Percentiles rank a stretch among this genome's conserved stretches.
phyloP scores from a whole-genome alignment of 2,329 filamentous ascomycete species.

The Arthrobotrys sinensis region DNA sequence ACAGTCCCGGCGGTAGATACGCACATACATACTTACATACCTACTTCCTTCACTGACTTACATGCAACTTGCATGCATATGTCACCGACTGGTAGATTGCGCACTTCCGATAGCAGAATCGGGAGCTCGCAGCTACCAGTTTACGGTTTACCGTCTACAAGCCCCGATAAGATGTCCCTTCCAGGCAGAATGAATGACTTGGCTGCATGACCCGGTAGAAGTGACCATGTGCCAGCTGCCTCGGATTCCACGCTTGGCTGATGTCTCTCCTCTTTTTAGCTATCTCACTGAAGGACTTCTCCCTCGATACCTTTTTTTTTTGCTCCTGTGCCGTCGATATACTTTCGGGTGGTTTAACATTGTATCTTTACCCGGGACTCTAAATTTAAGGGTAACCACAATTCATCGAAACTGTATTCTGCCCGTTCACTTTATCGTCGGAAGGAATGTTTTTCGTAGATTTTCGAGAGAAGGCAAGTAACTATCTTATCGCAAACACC shows the following conservation, averaged over 20 bases:
- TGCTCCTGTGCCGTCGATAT: background rate
- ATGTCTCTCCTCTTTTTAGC: slow-evolving; percentile 12
- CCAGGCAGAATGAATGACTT: slow-evolving; percentile 51
- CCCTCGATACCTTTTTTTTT: slow-evolving; percentile 1
- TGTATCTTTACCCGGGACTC: background rate
- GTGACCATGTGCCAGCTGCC: slow-evolving; percentile 45
- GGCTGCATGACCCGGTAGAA: slow-evolving; percentile 58
- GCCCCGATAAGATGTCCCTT: slow-evolving; percentile 30
- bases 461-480: background rate
- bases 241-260: slow-evolving; percentile 13
- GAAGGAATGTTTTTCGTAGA: too few species aligned
- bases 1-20: background rate
- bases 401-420: too few species aligned
- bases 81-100: slow-evolving; percentile 28
- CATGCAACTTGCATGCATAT: slow-evolving; percentile 15
- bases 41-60: background rate
- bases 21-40: too few species aligned
- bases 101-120: slow-evolving; percentile 44
- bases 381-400: too few species aligned
- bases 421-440: too few species aligned
- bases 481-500: slow-evolving; percentile 36
- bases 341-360: background rate
- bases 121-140: slow-evolving; percentile 38
- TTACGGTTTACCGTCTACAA: slow-evolving; percentile 1
- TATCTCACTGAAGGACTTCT: background rate